Conservation (phyloP, 805 yeast genomes). For the Pichia heedii region DNA sequence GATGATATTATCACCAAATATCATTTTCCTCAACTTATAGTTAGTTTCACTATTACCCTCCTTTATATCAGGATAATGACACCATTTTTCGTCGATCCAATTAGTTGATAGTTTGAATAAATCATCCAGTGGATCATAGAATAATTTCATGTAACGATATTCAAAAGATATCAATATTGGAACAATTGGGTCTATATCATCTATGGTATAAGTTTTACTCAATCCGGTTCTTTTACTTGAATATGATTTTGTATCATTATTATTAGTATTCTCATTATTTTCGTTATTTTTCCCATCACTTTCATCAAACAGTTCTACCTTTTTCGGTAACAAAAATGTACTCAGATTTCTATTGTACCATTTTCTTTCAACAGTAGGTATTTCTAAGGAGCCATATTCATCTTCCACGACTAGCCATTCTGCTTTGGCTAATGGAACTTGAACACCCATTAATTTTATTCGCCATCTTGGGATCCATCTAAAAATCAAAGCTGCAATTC, state of each 20-base stretch:
- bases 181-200: conserved; percentile 51
- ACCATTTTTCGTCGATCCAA: conserved; percentile 85
- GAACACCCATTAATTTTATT: conserved; percentile 55
- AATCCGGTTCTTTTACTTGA: conserved; percentile 11
- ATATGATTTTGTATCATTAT: neutral
- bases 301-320: conserved; percentile 10
- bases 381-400: conserved; percentile 78
- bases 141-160: conserved; percentile 75
- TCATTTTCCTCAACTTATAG: conserved; percentile 57
- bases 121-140: conserved; percentile 83
- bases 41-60: conserved; percentile 65
- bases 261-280: conserved; percentile 7
- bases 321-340: conserved; percentile 40
- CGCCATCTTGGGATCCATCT: conserved; percentile 83
- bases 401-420: conserved; percentile 94
- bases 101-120: conserved; percentile 72
- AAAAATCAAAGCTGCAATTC: conserved; percentile 61
- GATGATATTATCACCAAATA: conserved; percentile 72
- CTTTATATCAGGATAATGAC: conserved; percentile 41
- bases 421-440: conserved; percentile 65
- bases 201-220: conserved; percentile 10
- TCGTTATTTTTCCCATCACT: conserved; percentile 4
- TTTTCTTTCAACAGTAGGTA: conserved; percentile 44
- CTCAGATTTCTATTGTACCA: conserved; percentile 69
- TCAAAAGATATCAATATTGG: conserved; percentile 64